Evolutionary conservation across 257 asterid genomes (phyloP), one percentile per base, ranked within the genome.

Genomic region (Solanum bukasovii): DNA sequence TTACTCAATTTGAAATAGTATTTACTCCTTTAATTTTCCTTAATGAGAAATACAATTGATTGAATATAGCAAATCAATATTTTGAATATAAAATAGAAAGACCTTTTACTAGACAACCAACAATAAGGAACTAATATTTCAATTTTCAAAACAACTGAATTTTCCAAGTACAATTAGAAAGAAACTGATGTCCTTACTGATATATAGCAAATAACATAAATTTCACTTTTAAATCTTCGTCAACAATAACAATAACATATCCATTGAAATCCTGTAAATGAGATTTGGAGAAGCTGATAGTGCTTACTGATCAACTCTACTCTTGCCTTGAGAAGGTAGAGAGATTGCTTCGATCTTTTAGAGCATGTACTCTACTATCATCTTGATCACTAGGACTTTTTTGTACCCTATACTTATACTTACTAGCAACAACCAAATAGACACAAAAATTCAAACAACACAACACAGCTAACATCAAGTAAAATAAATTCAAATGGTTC

Each of bases 401-500:
- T 84, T 90, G 91, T 5, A 90, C 89, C 91, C 94, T 92, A 84
- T 93, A 95, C 90, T 94, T 92, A 83, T 95, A 94, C 89, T 96
- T 93, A 90, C 56, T 90, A 0, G 98, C 92, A 63, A 93, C 94
- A 73, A 92, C 65, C 88, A 94, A 87, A 90, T 95, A 95, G 29
- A 92, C 12, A 6, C 88, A 90, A 89, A 94, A 94, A 88, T 94
- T 94, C 13, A 93, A 37, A 85, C 92, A 87, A 78, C 95, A 91
- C 75, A 95, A 13, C 0, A 71, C 21, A 0, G 95, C 90, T 56
- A 95, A 94, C 91, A 94, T 82, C 94, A 93, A 93, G 34, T 93
- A 95, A 86, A 94, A 95, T 33, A 93, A 90, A 65, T 95, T 91
- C 92, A 95, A 84, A 88, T 93, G 96, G 33, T 92, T 92, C 87